phyloP scores from a whole-genome alignment of 176 grass and related monocot genomes.

The Tillandsia fasciculata region DNA sequence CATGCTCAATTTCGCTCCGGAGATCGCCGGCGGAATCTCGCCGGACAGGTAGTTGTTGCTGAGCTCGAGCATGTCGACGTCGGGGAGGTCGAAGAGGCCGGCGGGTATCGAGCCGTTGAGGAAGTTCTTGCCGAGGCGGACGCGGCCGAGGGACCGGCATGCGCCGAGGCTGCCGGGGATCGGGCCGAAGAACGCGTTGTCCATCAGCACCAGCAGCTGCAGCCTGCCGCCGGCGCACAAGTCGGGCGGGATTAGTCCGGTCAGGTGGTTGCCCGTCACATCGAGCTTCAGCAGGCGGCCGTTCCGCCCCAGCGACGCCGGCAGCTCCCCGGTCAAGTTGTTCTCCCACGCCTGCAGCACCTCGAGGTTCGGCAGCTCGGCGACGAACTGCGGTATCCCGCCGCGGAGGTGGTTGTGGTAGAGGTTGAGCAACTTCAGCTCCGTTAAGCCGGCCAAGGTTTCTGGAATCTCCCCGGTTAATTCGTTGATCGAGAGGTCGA shows the following conservation, averaged over 20 bases:
- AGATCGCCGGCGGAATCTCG: conserved; percentile 35
- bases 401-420: conserved; percentile 69
- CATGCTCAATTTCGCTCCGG: conserved; percentile 5
- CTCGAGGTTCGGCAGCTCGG: conserved; percentile 41
- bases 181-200: conserved; percentile 64
- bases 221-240: conserved; percentile 44
- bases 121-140: conserved; percentile 60
- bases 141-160: conserved; percentile 51
- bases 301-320: conserved; percentile 35
- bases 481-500: conserved; percentile 79
- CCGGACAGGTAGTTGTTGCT: conserved; percentile 66
- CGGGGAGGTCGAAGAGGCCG: conserved; percentile 59
- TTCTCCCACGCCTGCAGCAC: conserved; percentile 66
- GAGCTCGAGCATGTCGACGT: conserved; percentile 63
- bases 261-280: conserved; percentile 56
- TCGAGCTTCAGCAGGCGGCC: conserved; percentile 43
- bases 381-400: conserved; percentile 42
- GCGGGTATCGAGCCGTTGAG: conserved; percentile 42
- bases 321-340: conserved; percentile 65
- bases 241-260: conserved; percentile 35
- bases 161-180: conserved; percentile 50
- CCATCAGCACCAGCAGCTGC: conserved; percentile 57
- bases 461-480: conserved; percentile 53
- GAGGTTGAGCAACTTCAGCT: conserved; percentile 48
- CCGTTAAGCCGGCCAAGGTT: conserved; percentile 24